Base-by-base conservation (phyloP, 164 flowering plant genomes). In the Euptelea pleiosperma region DNA sequence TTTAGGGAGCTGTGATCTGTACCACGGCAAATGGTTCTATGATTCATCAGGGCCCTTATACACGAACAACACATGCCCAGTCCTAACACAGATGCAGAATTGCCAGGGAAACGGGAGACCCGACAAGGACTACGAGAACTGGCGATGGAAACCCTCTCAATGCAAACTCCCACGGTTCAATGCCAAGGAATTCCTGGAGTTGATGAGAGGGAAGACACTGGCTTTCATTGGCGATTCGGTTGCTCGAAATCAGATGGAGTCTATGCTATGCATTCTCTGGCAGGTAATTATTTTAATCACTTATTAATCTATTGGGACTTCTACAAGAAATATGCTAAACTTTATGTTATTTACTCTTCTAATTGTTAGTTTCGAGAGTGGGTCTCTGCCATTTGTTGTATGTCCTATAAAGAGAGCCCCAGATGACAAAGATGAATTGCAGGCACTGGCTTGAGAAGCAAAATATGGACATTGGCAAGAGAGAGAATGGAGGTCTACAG, bases 81-180 rank as follows among this genome's bases (percentile, higher is more conserved):
- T 85, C 47, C 25, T 92, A n/a, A 79, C 96, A 35, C 96, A 89
- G 78, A 87, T 78, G 91, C 96, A 93, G 72, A 93, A 93, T 51
- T 93, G 98, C 68, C 96, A 87, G 57, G 94, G 94, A 19, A 87
- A 93, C 73, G 98, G 98, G 50, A 83, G 98, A 68, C 97, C 97
- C 34, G 96, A 93, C 72, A 83, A 78, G 65, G 96, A 89, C 31
- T 93, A 87, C 60, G 96, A 87, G 66, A 81, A 80, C 66, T 93
- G 91, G 86, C 77, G 97, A 53, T 93, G 98, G 98, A 89, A 83
- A 65, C 98, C 98, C 33, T 41, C 66, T 58, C 74, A 79, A 42
- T 89, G 98, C 61, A 81, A 86, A 40, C 89, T 93, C 58, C 97
- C 98, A 7, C 77, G 94, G 34, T 89, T 93, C 70, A 84, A 93